A percentile compares a stretch with the other conserved stretches of the same genome.
phyloP scores from a whole-genome alignment of 495 filamentous ascomycete genomes.

The Aspergillus ellipticus region DNA sequence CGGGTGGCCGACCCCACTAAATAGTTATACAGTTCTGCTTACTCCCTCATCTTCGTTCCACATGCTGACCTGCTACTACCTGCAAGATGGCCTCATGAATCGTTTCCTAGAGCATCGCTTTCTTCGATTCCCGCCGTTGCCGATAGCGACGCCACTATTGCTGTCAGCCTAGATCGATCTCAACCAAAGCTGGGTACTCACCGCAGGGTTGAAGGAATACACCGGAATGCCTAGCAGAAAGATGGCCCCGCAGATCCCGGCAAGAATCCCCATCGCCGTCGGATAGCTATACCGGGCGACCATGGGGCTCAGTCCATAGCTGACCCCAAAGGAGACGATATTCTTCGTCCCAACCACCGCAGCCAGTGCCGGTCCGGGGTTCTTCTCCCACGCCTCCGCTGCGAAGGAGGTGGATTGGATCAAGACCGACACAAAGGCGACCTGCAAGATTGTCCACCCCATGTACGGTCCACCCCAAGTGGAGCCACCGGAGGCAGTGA shows the following conservation, averaged over 20 bases:
- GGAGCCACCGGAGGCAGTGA: conserved; percentile 24
- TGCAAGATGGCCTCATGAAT: too few relatives aligned
- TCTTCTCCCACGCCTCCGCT: conserved; percentile 36
- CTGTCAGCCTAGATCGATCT: too few relatives aligned
- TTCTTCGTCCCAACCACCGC: conserved; percentile 39
- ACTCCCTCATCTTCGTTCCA: too few relatives aligned
- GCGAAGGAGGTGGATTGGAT: conserved; percentile 36
- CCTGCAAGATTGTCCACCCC: conserved; percentile 37
- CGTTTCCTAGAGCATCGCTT: too few relatives aligned
- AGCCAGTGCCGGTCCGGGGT: conserved; percentile 38
- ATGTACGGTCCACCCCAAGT: conserved; percentile 37
- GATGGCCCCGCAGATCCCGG: conserved; percentile 24
- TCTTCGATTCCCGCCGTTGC: too few relatives aligned
- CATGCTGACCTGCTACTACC: too few relatives aligned
- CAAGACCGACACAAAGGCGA: conserved; percentile 33
- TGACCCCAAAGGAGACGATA: conserved; percentile 33
- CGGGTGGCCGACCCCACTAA: too few relatives aligned
- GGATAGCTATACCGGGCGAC: conserved; percentile 27
- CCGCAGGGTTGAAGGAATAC: conserved; percentile 30
- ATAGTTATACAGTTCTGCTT: too few relatives aligned
- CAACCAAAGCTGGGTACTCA: too few relatives aligned
- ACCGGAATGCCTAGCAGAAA: conserved; percentile 32
- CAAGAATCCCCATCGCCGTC: conserved; percentile 27
- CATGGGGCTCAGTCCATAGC: conserved; percentile 33
- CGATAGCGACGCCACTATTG: too few relatives aligned